Conservation (phyloP, 352 stramenopile genomes). For the Phytophthora palmivora region DNA sequence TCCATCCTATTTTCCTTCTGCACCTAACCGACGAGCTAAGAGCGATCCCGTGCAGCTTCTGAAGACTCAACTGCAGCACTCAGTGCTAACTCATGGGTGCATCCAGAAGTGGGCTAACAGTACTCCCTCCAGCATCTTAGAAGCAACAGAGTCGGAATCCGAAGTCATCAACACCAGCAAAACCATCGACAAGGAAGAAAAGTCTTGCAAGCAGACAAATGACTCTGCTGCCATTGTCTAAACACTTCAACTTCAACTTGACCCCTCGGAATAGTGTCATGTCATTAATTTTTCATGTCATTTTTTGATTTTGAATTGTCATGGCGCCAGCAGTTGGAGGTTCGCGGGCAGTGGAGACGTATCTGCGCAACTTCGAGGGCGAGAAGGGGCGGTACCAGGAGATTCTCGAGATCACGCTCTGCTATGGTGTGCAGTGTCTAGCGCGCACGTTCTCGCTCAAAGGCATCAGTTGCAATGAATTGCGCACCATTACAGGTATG, state of each 20-base stretch:
- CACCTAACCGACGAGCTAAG: constrained; percentile 13
- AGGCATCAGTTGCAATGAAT: constrained; percentile 63
- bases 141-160: constrained; percentile 4
- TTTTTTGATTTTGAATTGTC: constrained; percentile 29
- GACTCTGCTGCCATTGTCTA: constrained; percentile 21
- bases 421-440: constrained; percentile 77
- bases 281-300: constrained; percentile 1
- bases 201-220: constrained; percentile 5
- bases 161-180: constrained; percentile 5
- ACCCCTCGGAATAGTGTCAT: constrained; percentile 5
- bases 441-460: constrained; percentile 71
- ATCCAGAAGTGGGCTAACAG: constrained; percentile 63
- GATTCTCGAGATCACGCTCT: constrained; percentile 73
- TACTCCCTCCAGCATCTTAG: constrained; percentile 26
- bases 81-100: constrained; percentile 59
- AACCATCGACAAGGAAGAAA: constrained; percentile 13
- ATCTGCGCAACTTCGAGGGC: constrained; percentile 69
- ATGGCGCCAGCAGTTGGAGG: constrained; percentile 25
- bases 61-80: constrained; percentile 61
- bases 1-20: not conserved
- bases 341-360: constrained; percentile 64
- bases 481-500: constrained; percentile 64
- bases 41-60: constrained; percentile 48
- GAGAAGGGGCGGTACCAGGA: constrained; percentile 58
- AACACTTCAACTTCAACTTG: constrained; percentile 18